Evolutionary conservation across 2,329 filamentous ascomycete genomes (phyloP), one percentile per base, ranked within the genome.

Genomic region (Xylariales sp.): DNA sequence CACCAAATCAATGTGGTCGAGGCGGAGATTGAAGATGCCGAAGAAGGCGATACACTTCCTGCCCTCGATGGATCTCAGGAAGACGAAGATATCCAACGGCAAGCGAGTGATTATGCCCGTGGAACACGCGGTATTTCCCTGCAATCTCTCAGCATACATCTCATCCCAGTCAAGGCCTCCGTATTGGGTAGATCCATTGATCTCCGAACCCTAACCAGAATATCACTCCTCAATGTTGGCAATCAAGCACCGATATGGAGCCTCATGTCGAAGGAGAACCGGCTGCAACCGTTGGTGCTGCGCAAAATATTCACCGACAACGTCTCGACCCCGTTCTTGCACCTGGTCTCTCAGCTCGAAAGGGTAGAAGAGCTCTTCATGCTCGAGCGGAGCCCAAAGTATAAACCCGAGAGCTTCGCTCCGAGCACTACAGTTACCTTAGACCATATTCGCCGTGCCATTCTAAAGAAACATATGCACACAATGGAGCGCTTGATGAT

Each of bases 181-280:
- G 67, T 81, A 1, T 51, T 85, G 7, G 70, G 65, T 14, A 65
- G 67, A 19, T 74, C 75, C 1, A 59, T 84, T 24, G 76, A 84
- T 47, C 49, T 84, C 4, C 63, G 62, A n/a, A 62, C 63, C 4
- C 61, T 85, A n/a, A 70, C 62, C 45, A 68, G 66, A 32, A 61
- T 85, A 14, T 79, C 77, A 2, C 62, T 85, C 17, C 67, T 85
- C 31, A 81, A 80, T 44, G 78, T 83, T 14, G 81, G 81, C 2
- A 64, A 72, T 5, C 81, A 85, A 52, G 66, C 66, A 19, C 62
- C 70, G 0, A 72, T 84, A 44, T 85, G 81, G 81, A 61, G 65
- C 2, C 56, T 74, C 39, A 57, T 84, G 29, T 59, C 66, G 14
- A 74, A 70, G 46, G 67, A 79, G 47, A 78, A 81, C 52, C 66